phyloP scores from a whole-genome alignment of 495 filamentous ascomycete genomes.

The Terfezia claveryi region DNA sequence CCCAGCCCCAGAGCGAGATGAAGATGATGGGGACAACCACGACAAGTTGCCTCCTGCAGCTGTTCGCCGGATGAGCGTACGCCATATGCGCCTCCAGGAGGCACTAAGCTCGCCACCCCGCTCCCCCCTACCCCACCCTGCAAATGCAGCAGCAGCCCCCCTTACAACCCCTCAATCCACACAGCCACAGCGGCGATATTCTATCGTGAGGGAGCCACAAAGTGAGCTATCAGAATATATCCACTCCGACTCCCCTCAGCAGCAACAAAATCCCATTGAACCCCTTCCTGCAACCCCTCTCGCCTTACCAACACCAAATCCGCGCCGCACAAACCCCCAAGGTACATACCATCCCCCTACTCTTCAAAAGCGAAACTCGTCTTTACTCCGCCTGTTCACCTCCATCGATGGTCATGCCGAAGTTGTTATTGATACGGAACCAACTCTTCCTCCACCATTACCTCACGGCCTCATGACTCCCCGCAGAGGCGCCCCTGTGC shows the following conservation, averaged over 20 bases:
- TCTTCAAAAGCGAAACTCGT: constrained; percentile 9
- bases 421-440: constrained; percentile 10
- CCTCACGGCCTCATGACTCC: neutral
- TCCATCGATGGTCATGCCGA: constrained; percentile 18
- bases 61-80: neutral
- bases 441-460: constrained; percentile 1
- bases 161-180: neutral
- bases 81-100: neutral
- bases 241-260: constrained; percentile 5
- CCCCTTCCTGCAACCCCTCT: neutral
- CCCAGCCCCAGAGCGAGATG: constrained; percentile 1
- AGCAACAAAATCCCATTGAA: neutral
- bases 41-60: neutral
- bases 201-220: neutral
- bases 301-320: neutral
- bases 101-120: neutral
- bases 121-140: neutral
- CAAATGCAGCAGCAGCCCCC: neutral
- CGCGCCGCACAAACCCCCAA: neutral
- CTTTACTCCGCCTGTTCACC: constrained; percentile 16
- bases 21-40: neutral
- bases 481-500: neutral
- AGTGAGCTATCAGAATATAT: neutral
- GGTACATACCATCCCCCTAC: neutral
- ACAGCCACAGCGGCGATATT: too few relatives aligned